phyloP scores from a whole-genome alignment of 495 filamentous ascomycete genomes.

The Aspergillus leporis region DNA sequence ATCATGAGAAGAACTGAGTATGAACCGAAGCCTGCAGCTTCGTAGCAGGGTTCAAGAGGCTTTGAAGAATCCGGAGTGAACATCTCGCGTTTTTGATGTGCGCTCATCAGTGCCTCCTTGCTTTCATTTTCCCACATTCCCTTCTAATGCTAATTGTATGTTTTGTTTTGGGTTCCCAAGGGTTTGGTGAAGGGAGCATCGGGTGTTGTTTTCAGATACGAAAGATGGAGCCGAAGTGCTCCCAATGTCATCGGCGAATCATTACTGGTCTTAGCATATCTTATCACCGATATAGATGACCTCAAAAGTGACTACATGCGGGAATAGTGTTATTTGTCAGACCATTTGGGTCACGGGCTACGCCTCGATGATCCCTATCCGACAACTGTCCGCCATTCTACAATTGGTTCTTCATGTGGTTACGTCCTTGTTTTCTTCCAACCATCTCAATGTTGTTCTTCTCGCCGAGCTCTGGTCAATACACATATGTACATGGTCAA shows the following conservation, averaged over 20 bases:
- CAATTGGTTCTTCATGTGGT: not conserved
- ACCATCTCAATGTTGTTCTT: not conserved
- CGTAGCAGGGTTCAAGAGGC: constrained; percentile 4
- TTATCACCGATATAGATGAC: constrained; percentile 14
- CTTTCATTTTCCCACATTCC: constrained; percentile 4
- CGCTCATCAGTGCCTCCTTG: constrained; percentile 1
- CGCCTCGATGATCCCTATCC: not conserved
- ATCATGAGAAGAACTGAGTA: constrained; percentile 88
- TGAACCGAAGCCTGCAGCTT: constrained; percentile 28
- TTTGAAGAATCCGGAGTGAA: constrained; percentile 13
- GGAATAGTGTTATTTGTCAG: constrained; percentile 5
- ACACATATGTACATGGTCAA: constrained; percentile 1
- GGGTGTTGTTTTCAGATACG: constrained; percentile 12
- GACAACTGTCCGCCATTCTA: not conserved
- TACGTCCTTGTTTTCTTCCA: not conserved
- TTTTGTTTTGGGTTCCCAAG: constrained; percentile 10
- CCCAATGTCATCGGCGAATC: constrained; percentile 16
- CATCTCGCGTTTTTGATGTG: not conserved
- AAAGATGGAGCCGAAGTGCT: constrained; percentile 18
- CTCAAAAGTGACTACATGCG: constrained; percentile 13
- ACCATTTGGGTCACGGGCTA: not conserved
- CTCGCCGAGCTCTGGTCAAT: not conserved
- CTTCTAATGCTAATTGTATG: constrained; percentile 11
- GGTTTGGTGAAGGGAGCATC: constrained; percentile 15
- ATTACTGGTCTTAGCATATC: constrained; percentile 10